Evolutionary conservation across 179 eudicot genomes (phyloP).

Genomic region (Silene noctiflora): DNA sequence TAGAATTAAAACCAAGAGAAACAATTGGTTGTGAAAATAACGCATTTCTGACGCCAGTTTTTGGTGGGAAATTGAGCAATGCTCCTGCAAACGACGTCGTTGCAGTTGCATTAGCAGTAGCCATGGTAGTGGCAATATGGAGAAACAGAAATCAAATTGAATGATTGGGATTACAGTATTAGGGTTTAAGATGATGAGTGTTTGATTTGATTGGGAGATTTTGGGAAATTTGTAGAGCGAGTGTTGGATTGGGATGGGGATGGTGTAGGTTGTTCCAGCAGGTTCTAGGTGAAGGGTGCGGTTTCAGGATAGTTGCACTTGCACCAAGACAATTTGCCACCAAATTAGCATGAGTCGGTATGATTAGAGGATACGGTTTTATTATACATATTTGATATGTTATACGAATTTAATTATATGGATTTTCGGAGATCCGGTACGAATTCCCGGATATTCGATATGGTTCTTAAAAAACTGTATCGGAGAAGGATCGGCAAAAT

Average conservation of each 20-base stretch:
- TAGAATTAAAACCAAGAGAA: slow-evolving; percentile 29
- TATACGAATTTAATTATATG: no score
- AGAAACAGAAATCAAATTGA: background rate
- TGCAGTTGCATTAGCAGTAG: slow-evolving; percentile 19
- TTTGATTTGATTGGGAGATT: background rate
- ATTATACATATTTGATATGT: no score
- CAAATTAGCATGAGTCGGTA: no score
- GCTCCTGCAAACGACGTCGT: slow-evolving; percentile 53
- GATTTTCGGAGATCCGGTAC: no score
- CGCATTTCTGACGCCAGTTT: slow-evolving; percentile 24
- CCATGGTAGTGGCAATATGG: background rate
- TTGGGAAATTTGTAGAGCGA: no score
- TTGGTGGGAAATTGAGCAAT: slow-evolving; percentile 27
- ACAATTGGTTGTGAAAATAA: slow-evolving; percentile 31
- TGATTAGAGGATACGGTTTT: no score
- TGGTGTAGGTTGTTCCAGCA: slow-evolving; percentile 1
- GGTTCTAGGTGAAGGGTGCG: background rate
- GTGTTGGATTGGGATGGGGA: background rate
- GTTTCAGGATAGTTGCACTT: background rate
- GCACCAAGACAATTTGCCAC: background rate
- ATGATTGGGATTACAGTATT: background rate
- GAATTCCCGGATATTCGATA: no score
- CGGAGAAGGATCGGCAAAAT: no score
- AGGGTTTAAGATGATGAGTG: background rate
- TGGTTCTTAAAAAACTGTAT: no score